Evolutionary conservation across 331 rosid genomes (phyloP).

Genomic region (Malus hybrid): DNA sequence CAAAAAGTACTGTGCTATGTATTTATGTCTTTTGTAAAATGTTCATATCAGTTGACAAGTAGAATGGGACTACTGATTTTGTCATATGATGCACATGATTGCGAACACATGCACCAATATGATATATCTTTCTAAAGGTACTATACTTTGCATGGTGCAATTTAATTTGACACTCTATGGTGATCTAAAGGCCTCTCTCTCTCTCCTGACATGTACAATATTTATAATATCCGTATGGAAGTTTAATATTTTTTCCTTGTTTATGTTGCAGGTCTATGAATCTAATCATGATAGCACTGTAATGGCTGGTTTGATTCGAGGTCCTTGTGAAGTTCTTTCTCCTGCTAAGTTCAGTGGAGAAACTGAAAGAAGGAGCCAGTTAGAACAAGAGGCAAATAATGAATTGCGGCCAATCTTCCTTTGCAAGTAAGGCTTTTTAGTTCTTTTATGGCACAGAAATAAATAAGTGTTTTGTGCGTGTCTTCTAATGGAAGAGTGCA

Average conservation of each 20-base stretch:
- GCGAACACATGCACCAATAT: neutral
- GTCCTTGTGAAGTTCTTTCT: constrained; percentile 82
- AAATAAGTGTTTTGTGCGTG: neutral
- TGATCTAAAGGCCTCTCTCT: neutral
- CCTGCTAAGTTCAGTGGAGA: constrained; percentile 55
- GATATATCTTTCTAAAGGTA: neutral
- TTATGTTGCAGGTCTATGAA: constrained; percentile 56
- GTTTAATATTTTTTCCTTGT: constrained; percentile 4
- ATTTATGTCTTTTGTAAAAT: neutral
- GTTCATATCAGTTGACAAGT: neutral
- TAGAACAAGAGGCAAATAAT: constrained; percentile 29
- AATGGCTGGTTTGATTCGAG: constrained; percentile 58
- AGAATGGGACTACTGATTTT: neutral
- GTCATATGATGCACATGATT: neutral
- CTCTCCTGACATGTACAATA: neutral
- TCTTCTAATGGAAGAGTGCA: neutral
- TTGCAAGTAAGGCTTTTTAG: constrained; percentile 60
- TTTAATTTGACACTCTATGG: neutral
- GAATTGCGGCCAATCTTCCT: constrained; percentile 49
- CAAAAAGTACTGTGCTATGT: neutral
- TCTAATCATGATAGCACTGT: constrained; percentile 52
- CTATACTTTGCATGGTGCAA: neutral
- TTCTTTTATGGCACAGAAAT: neutral
- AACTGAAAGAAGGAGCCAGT: constrained; percentile 50
- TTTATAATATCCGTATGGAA: neutral